Evolutionary conservation across 2,329 filamentous ascomycete genomes (phyloP).

Genomic region (Talaromyces sp.): DNA sequence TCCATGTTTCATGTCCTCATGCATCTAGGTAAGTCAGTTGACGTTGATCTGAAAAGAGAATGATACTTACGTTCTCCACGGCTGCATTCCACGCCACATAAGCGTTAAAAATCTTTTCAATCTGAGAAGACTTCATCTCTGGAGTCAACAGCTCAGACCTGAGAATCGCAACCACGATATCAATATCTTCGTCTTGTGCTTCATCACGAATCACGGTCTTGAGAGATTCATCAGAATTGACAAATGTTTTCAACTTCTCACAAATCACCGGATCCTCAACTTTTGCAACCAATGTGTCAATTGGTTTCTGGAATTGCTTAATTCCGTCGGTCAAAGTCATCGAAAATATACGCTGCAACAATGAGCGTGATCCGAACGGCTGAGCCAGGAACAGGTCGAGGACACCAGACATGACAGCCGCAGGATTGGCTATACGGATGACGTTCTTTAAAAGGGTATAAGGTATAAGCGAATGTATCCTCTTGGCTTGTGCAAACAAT

Average conservation of each 20-base stretch:
- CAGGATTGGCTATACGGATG: slow-evolving; percentile 92
- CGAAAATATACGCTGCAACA: slow-evolving; percentile 92
- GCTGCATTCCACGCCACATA: slow-evolving; percentile 96
- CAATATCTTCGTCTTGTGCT: slow-evolving; percentile 69
- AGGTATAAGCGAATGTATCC: slow-evolving; percentile 90
- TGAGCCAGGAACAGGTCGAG: slow-evolving; percentile 94
- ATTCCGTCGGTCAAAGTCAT: slow-evolving; percentile 91
- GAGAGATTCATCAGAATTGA: slow-evolving; percentile 68
- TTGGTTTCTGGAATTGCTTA: slow-evolving; percentile 77
- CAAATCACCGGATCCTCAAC: slow-evolving; percentile 79
- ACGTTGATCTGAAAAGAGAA: slow-evolving; percentile 6
- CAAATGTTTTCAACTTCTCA: slow-evolving; percentile 78
- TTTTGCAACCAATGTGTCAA: slow-evolving; percentile 72
- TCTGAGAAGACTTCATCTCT: slow-evolving; percentile 69
- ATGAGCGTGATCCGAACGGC: slow-evolving; percentile 82
- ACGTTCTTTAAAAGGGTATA: slow-evolving; percentile 95
- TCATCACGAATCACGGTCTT: slow-evolving; percentile 74
- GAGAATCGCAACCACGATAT: slow-evolving; percentile 81
- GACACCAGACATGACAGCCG: slow-evolving; percentile 93
- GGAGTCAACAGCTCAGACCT: slow-evolving; percentile 74
- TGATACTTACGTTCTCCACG: slow-evolving; percentile 68
- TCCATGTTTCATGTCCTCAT: slow-evolving; percentile 83
- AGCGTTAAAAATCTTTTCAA: slow-evolving; percentile 84
- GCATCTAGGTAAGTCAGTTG: slow-evolving; percentile 49
- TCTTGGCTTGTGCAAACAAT: slow-evolving; percentile 87